A percentile compares a stretch with the other conserved stretches of the same genome.
Evolutionary conservation across 805 yeast genomes (phyloP).

Genomic region (Myxozyma melibiosi): DNA sequence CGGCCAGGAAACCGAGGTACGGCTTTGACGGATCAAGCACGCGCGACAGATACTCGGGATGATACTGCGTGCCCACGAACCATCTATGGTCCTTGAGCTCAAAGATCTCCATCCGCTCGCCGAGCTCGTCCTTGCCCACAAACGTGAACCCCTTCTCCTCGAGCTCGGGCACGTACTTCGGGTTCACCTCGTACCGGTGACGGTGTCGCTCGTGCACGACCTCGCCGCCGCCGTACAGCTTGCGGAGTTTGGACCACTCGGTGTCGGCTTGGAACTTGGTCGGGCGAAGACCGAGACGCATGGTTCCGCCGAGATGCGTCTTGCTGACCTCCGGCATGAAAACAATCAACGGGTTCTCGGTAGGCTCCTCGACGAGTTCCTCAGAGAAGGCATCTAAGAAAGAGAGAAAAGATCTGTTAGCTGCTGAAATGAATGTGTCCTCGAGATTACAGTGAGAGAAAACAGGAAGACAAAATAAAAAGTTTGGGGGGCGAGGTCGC

Average conservation of each 20-base stretch:
- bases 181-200: slow-evolving; percentile 97
- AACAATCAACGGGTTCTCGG: slow-evolving; percentile 72
- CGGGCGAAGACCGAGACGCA: slow-evolving; percentile 95
- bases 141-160: slow-evolving; percentile 81
- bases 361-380: slow-evolving; percentile 51
- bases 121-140: slow-evolving; percentile 90
- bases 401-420: slow-evolving; percentile 13
- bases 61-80: slow-evolving; percentile 95
- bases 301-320: slow-evolving; percentile 95
- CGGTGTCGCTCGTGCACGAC: slow-evolving; percentile 91
- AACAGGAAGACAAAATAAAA: not conserved
- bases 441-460: not conserved
- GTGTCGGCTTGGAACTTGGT: slow-evolving; percentile 74
- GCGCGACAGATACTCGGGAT: slow-evolving; percentile 96
- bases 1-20: slow-evolving; percentile 93
- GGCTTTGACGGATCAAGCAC: slow-evolving; percentile 97
- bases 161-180: slow-evolving; percentile 67
- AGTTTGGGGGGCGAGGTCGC: not conserved
- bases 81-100: slow-evolving; percentile 87
- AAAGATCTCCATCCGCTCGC: slow-evolving; percentile 89
- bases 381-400: slow-evolving; percentile 32
- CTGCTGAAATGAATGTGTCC: not conserved
- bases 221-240: slow-evolving; percentile 66
- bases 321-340: slow-evolving; percentile 99
- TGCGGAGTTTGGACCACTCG: slow-evolving; percentile 69